Percentiles rank a stretch among this genome's conserved stretches.
Conservation (phyloP, 768 basidiomycete species). For the Xerocomus spinulosus region DNA sequence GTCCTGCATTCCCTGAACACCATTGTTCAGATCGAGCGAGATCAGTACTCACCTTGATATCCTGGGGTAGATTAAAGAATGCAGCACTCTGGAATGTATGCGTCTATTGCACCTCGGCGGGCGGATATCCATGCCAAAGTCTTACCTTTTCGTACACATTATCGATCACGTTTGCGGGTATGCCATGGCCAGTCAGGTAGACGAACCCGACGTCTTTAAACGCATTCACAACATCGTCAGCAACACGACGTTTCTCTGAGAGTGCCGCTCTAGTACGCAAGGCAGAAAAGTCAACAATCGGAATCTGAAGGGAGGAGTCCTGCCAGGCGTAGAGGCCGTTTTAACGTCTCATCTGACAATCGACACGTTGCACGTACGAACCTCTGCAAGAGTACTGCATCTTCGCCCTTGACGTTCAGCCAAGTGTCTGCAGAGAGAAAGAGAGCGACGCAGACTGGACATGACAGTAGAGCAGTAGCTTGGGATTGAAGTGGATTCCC, state of each 20-base stretch:
- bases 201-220: conserved; percentile 81
- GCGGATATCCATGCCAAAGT: too few relatives aligned
- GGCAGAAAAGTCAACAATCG: conserved; percentile 73
- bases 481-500: too few relatives aligned
- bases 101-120: too few relatives aligned
- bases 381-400: conserved; percentile 26
- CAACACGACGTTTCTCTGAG: conserved; percentile 56
- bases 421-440: too few relatives aligned
- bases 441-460: too few relatives aligned
- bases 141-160: conserved; percentile 62
- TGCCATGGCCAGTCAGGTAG: conserved; percentile 72
- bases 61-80: conserved; percentile 65
- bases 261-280: conserved; percentile 49
- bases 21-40: background rate
- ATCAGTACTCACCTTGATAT: conserved; percentile 46
- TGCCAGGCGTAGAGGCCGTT: conserved; percentile 34
- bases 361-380: conserved; percentile 8
- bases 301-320: conserved; percentile 53
- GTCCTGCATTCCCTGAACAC: conserved; percentile 34
- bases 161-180: conserved; percentile 52
- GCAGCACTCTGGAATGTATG: conserved; percentile 65
- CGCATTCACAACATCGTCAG: conserved; percentile 64
- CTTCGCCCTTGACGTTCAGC: too few relatives aligned
- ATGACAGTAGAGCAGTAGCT: too few relatives aligned
- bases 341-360: background rate